Conservation (phyloP, 805 yeast species). For the Barnettozyma botsteinii region DNA sequence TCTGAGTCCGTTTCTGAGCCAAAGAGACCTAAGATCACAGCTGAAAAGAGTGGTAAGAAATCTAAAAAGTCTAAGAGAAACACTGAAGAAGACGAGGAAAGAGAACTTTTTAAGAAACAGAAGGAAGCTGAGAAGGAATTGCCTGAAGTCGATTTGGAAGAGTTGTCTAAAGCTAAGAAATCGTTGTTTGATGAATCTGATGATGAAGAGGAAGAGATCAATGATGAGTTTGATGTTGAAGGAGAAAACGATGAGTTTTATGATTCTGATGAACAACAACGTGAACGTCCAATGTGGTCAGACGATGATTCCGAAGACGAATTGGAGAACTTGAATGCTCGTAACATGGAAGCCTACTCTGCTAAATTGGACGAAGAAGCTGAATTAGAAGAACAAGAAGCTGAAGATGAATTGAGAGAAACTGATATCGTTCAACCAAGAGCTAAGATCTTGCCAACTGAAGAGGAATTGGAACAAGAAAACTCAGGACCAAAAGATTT, state of each 20-base stretch:
- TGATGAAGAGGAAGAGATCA: conserved; percentile 27
- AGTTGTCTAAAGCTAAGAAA: conserved; percentile 62
- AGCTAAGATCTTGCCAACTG: conserved; percentile 71
- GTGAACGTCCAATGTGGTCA: conserved; percentile 25
- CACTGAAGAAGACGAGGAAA: conserved; percentile 23
- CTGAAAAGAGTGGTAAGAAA: conserved; percentile 4
- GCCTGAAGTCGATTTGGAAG: conserved; percentile 66
- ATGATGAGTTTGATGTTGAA: conserved; percentile 53
- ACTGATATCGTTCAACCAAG: conserved; percentile 59
- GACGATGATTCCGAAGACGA: conserved; percentile 47
- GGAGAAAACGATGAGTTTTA: conserved; percentile 41
- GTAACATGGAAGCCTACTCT: conserved; percentile 78
- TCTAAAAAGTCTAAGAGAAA: conserved; percentile 11
- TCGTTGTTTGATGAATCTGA: conserved; percentile 62
- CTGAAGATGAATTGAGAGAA: conserved; percentile 55
- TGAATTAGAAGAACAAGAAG: conserved; percentile 55
- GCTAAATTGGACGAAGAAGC: conserved; percentile 56
- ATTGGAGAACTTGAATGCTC: conserved; percentile 68
- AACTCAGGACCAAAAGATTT: conserved; percentile 62
- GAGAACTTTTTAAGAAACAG: conserved; percentile 19
- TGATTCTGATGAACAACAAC: conserved; percentile 24
- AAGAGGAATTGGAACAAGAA: conserved; percentile 49
- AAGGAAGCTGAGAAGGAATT: conserved; percentile 40
- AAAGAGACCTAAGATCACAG: conserved; percentile 19
- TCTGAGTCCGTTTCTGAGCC: conserved; percentile 27